Percentiles rank a stretch among this genome's conserved stretches.
Conservation (phyloP, 2,329 filamentous ascomycete genomes). For the Colletotrichum navitas region DNA sequence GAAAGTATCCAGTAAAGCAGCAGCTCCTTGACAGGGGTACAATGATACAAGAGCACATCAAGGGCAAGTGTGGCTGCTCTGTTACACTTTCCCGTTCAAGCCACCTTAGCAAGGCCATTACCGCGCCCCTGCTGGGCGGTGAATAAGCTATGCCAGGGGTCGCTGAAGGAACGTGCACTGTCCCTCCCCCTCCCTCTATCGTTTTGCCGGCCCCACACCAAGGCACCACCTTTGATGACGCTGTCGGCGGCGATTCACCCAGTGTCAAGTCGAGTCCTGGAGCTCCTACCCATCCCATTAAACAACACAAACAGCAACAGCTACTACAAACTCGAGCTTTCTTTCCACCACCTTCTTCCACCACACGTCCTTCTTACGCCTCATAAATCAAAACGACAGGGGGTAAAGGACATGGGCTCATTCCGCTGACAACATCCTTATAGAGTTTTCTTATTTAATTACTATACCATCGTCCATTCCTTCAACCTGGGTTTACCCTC, state of each 20-base stretch:
- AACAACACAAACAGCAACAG: constrained; percentile 22
- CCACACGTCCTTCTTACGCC: constrained; percentile 15
- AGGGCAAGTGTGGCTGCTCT: constrained; percentile 32
- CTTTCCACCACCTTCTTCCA: constrained; percentile 18
- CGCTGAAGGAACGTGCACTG: constrained; percentile 25
- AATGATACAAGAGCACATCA: constrained; percentile 17
- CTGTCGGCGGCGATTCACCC: constrained; percentile 31
- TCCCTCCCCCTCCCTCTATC: constrained; percentile 17
- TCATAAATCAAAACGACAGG: not conserved
- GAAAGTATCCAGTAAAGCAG: constrained; percentile 24
- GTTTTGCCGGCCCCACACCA: constrained; percentile 41
- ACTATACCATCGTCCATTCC: constrained; percentile 1
- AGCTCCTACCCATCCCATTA: constrained; percentile 31
- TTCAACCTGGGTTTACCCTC: not conserved
- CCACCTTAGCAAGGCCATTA: constrained; percentile 14
- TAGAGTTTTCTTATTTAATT: constrained; percentile 25
- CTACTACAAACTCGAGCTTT: constrained; percentile 24
- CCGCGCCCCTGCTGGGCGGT: constrained; percentile 26
- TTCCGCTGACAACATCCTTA: constrained; percentile 3
- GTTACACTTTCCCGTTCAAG: constrained; percentile 7
- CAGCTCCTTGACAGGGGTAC: constrained; percentile 4
- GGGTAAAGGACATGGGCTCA: constrained; percentile 16
- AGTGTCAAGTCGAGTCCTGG: constrained; percentile 20
- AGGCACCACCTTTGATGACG: constrained; percentile 44
- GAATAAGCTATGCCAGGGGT: constrained; percentile 38